Evolutionary conservation across 257 asterid species (phyloP), one percentile per base, ranked within the genome.

Genomic region (Jaltomata sinuosa): DNA sequence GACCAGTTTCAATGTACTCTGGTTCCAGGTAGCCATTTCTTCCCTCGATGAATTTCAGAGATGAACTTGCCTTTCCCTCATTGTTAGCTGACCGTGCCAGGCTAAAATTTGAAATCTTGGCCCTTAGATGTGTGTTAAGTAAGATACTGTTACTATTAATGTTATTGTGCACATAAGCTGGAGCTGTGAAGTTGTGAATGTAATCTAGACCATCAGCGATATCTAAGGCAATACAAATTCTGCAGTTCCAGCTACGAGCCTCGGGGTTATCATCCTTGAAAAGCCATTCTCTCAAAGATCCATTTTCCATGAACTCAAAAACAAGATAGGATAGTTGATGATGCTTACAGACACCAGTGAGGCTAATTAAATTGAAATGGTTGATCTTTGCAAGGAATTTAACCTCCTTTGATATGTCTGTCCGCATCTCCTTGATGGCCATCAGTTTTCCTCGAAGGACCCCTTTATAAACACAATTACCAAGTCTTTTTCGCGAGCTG

Each of bases 171-270:
- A 93, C 97, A 71, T 89, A 83, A 47, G 92, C 92, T 57, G 97
- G 98, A 83, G 82, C 68, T 18, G 95, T 86, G 85, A 90, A 92
- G 91, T 86, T 93, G 88, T 93, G 96, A 78, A 94, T 95, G 81
- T 92, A 94, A 25, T 93, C 89, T 21, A 94, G 95, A 6, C 94
- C 95, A 72, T 89, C 88, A 5, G 97, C 96, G n/a, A 94, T 85
- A 36, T 94, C 98, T 45, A 93, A 71, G 42, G 97, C 96, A 55
- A 93, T 90, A 27, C 64, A 84, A 82, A 94, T 85, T n/a, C 94
- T 86, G 55, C 45, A 82, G 59, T 83, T 87, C 98, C 97, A 94
- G 65, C 90, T 91, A 31, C 85, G 89, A 68, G 85, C 69, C 54
- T 83, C 83, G 7, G 89, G 80, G 11, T 67, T 27, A 55, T 69